These are phyloP conservation scores for Aphanomyces invadans DNA, from an alignment of 352 stramenopile genomes.

Conservation along the genomic window DNA sequence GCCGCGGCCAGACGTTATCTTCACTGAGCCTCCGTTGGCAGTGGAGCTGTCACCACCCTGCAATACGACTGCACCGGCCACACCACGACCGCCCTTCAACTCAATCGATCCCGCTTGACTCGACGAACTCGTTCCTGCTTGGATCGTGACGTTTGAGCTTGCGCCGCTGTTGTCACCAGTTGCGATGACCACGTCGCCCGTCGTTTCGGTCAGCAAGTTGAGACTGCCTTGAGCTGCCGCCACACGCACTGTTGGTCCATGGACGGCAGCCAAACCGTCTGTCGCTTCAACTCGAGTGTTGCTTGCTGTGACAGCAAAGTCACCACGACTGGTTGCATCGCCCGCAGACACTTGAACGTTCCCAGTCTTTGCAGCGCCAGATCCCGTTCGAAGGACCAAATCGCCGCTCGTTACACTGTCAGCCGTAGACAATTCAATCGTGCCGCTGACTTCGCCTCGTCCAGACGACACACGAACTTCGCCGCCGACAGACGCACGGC, in stretches of 20 bases:
- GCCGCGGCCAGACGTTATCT: not conserved
- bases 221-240: not conserved
- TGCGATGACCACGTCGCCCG: not conserved
- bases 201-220: not conserved
- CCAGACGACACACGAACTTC: not conserved
- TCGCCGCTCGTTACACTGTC: not conserved
- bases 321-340: not conserved
- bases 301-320: not conserved
- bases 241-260: not conserved
- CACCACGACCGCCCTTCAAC: not conserved
- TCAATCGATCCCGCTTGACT: not conserved
- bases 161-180: not conserved
- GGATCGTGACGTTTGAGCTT: not conserved
- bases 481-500: not conserved
- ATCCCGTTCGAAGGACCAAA: not conserved
- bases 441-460: not conserved
- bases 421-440: conserved; percentile 6
- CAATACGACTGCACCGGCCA: not conserved
- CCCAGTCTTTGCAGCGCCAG: not conserved
- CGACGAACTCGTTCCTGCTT: not conserved
- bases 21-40: not conserved
- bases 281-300: not conserved
- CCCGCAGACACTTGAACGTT: conserved; percentile 6
- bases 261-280: not conserved
- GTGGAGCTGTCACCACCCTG: not conserved